These are phyloP conservation scores for Jaltomata sinuosa DNA, from an alignment of 257 asterid species.

Conservation along the genomic window DNA sequence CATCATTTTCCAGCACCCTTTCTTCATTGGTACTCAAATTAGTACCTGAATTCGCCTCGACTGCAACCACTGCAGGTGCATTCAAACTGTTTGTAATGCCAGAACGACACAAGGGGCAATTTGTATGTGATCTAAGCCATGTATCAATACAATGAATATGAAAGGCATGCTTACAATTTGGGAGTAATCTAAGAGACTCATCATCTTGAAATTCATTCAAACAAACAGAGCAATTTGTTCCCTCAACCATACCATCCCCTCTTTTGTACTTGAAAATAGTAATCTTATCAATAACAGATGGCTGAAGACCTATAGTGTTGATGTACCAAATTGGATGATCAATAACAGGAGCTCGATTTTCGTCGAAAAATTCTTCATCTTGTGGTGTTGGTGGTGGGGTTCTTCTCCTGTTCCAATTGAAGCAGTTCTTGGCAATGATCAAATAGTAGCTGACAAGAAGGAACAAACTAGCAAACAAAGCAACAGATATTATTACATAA, in stretches of 20 bases:
- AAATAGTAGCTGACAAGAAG: conserved; percentile 18
- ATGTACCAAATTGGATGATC: conserved; percentile 45
- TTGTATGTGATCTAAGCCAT: conserved; percentile 31
- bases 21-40: background rate
- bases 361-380: conserved; percentile 16
- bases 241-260: conserved; percentile 18
- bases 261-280: conserved; percentile 20
- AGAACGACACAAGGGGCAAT: conserved; percentile 33
- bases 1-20: background rate
- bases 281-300: conserved; percentile 23
- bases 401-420: conserved; percentile 1
- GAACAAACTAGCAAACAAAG: conserved; percentile 11
- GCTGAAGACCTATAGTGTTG: conserved; percentile 27
- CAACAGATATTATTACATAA: conserved; percentile 7
- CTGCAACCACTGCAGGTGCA: background rate
- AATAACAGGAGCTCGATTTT: conserved; percentile 11
- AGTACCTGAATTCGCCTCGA: background rate
- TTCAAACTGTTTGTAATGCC: background rate
- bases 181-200: conserved; percentile 25
- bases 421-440: conserved; percentile 10
- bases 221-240: conserved; percentile 28
- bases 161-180: conserved; percentile 35
- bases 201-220: conserved; percentile 23
- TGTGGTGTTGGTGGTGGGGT: background rate
- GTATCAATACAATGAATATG: conserved; percentile 35